These are phyloP conservation scores for Aspergillus intermedius DNA, from an alignment of 2,329 filamentous ascomycete species.

Conservation along the genomic window DNA sequence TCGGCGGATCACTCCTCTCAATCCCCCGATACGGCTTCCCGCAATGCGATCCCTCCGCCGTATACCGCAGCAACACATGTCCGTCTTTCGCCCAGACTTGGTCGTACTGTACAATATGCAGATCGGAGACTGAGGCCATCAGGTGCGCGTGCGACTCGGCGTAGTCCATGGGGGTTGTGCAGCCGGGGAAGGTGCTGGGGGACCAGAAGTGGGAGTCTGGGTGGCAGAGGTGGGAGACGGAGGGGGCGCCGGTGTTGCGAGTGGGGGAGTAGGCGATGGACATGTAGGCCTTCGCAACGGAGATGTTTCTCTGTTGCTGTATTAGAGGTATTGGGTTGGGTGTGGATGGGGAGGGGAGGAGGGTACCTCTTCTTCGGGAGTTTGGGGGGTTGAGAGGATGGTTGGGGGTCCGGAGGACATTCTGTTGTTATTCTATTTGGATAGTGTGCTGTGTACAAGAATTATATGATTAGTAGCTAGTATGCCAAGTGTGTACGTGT, in stretches of 20 bases:
- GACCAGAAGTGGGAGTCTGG: constrained; percentile 27
- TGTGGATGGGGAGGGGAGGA: no score
- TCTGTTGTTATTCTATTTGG: background rate
- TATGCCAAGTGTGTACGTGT: no score
- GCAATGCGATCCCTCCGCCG: constrained; percentile 31
- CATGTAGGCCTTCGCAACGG: constrained; percentile 32
- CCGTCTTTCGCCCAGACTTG: constrained; percentile 30
- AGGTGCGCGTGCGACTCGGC: constrained; percentile 31
- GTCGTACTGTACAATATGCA: constrained; percentile 33
- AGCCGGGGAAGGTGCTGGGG: constrained; percentile 34
- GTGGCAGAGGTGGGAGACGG: constrained; percentile 30
- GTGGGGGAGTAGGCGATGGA: constrained; percentile 31
- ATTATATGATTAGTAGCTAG: no score
- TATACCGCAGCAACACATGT: constrained; percentile 31
- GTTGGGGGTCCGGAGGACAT: constrained; percentile 4
- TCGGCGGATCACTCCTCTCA: constrained; percentile 19
- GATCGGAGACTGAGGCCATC: constrained; percentile 27
- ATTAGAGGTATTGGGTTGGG: no score
- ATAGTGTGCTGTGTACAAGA: background rate
- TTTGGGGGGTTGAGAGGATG: constrained; percentile 2
- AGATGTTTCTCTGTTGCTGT: constrained; percentile 18
- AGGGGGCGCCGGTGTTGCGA: constrained; percentile 27
- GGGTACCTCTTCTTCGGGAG: constrained; percentile 4
- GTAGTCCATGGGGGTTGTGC: constrained; percentile 32
- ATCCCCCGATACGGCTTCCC: constrained; percentile 33